These are phyloP conservation scores for Lactarius vividus DNA, from an alignment of 768 basidiomycete species.

Conservation along the genomic window DNA sequence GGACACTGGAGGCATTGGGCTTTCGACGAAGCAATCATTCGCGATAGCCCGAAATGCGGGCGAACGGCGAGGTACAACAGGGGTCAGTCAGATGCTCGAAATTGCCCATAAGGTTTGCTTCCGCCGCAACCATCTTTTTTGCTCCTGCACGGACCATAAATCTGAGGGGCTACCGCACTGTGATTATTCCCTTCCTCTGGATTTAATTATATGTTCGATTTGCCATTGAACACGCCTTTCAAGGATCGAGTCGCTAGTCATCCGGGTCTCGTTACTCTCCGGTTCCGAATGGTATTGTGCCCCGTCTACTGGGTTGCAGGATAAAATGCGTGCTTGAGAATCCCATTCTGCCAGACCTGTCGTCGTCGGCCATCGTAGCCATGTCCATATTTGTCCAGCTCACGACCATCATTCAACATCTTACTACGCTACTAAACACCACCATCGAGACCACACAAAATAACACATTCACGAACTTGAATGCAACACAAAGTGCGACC, in stretches of 20 bases:
- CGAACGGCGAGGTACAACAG: slow-evolving; percentile 18
- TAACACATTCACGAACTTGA: not conserved
- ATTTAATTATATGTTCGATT: slow-evolving; percentile 3
- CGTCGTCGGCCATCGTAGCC: not conserved
- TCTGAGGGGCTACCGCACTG: slow-evolving; percentile 28
- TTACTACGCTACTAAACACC: slow-evolving; percentile 3
- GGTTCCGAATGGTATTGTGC: not conserved
- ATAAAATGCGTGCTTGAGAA: not conserved
- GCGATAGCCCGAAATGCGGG: slow-evolving; percentile 6
- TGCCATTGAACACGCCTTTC: too few relatives aligned
- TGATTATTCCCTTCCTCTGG: slow-evolving; percentile 2
- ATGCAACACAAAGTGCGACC: slow-evolving; percentile 5
- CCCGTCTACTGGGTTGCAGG: not conserved
- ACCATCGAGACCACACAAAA: not conserved
- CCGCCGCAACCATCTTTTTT: slow-evolving; percentile 31
- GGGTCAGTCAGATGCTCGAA: slow-evolving; percentile 22
- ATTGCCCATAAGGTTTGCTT: slow-evolving; percentile 37
- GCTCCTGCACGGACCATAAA: slow-evolving; percentile 30
- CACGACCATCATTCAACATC: not conserved
- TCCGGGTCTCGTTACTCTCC: not conserved
- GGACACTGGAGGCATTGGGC: slow-evolving; percentile 2
- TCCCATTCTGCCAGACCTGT: not conserved
- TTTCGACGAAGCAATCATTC: slow-evolving; percentile 23
- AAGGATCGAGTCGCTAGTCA: not conserved
- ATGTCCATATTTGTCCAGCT: slow-evolving; percentile 12